phyloP scores from a whole-genome alignment of 352 stramenopile species.

The Phytophthora colocasiae region DNA sequence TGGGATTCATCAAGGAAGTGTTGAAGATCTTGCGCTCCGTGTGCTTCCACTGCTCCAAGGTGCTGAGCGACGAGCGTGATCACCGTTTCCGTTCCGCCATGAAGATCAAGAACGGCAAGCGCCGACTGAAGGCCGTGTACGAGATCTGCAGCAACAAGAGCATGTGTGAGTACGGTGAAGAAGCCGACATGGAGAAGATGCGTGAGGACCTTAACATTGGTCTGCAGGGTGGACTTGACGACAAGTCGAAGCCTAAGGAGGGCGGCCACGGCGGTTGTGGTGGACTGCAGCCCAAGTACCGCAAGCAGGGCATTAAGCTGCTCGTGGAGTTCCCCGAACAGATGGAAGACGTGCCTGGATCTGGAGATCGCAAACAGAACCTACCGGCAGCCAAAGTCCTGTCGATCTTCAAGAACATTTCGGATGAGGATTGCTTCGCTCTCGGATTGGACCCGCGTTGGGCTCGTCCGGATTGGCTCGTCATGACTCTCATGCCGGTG shows the following conservation, averaged over 20 bases:
- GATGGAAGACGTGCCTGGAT: conserved; percentile 94
- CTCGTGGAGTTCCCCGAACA: conserved; percentile 96
- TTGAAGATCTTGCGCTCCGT: conserved; percentile 95
- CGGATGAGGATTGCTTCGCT: conserved; percentile 95
- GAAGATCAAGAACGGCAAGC: conserved; percentile 91
- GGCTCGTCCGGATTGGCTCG: conserved; percentile 97
- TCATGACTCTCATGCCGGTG: conserved; percentile 99
- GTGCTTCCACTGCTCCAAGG: conserved; percentile 97
- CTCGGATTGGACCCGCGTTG: conserved; percentile 96
- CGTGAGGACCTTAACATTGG: conserved; percentile 87
- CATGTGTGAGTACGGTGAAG: conserved; percentile 88
- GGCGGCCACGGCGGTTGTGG: conserved; percentile 84
- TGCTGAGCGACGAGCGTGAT: conserved; percentile 93
- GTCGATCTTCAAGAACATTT: conserved; percentile 98
- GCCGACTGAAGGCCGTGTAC: conserved; percentile 95
- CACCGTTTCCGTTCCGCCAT: conserved; percentile 84
- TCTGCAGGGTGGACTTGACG: conserved; percentile 81
- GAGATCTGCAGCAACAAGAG: conserved; percentile 93
- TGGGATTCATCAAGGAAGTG: conserved; percentile 97
- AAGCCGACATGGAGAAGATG: conserved; percentile 91
- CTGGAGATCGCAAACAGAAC: conserved; percentile 97
- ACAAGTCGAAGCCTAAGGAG: conserved; percentile 86
- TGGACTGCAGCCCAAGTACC: conserved; percentile 95
- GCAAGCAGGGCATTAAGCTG: conserved; percentile 95
- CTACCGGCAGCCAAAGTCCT: conserved; percentile 94